phyloP scores from a whole-genome alignment of 2,329 filamentous ascomycete genomes.

The Phaeosphaeriaceae sp. region DNA sequence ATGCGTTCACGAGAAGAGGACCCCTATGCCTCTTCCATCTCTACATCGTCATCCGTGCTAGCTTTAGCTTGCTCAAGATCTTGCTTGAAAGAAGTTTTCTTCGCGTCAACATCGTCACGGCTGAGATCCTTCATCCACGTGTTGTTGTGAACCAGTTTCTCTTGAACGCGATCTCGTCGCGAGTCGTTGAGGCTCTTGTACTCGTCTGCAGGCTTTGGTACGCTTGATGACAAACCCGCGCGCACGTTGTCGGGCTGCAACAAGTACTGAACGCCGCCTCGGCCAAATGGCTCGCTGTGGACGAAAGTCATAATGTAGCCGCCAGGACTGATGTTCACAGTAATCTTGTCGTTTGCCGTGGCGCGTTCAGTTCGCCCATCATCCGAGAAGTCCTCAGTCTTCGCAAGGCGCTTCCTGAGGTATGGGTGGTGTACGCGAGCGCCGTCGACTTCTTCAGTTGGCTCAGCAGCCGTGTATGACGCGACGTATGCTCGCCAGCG shows the following conservation, averaged over 20 bases:
- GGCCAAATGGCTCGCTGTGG: constrained; percentile 44
- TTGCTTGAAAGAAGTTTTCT: constrained; percentile 47
- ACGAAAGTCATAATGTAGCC: constrained; percentile 54
- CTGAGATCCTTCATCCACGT: constrained; percentile 55
- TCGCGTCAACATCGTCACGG: constrained; percentile 55
- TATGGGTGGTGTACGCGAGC: constrained; percentile 48
- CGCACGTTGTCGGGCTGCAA: constrained; percentile 47
- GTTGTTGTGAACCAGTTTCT: constrained; percentile 54
- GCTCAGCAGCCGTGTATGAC: constrained; percentile 85
- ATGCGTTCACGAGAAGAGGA: background rate
- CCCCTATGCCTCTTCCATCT: constrained; percentile 37
- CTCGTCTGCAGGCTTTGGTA: constrained; percentile 42
- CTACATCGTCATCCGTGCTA: constrained; percentile 37
- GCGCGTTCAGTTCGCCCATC: constrained; percentile 40
- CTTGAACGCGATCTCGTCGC: constrained; percentile 48
- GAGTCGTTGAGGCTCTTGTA: constrained; percentile 35
- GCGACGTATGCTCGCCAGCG: constrained; percentile 96
- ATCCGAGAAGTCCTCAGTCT: constrained; percentile 41
- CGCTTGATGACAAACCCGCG: constrained; percentile 42
- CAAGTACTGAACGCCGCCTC: constrained; percentile 48
- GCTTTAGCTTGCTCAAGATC: constrained; percentile 32
- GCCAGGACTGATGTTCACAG: constrained; percentile 53
- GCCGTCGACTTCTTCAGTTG: constrained; percentile 64
- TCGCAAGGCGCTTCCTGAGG: constrained; percentile 50
- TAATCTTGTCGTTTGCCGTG: constrained; percentile 51